Conservation (phyloP, 768 basidiomycete species). For the Amanita rubescens region DNA sequence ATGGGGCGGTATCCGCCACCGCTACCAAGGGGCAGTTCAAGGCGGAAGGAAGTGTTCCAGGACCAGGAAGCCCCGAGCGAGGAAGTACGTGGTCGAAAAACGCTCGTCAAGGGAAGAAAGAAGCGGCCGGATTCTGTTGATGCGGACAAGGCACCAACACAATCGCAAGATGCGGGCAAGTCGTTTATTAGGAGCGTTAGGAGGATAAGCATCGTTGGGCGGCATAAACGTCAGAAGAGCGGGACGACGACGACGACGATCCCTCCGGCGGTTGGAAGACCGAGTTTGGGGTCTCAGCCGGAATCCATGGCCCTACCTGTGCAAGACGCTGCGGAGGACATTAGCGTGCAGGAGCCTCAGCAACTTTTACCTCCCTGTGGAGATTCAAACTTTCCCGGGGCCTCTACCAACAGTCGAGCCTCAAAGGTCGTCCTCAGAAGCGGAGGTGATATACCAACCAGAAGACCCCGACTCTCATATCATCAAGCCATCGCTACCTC, state of each 20-base stretch:
- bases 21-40: conserved; percentile 1
- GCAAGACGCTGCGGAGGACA: neutral
- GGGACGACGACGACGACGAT: conserved; percentile 16
- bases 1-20: conserved; percentile 17
- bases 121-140: conserved; percentile 24
- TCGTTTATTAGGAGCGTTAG: conserved; percentile 59
- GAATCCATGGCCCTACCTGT: neutral
- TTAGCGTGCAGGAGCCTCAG: neutral
- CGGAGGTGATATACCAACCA: neutral
- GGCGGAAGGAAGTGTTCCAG: conserved; percentile 9
- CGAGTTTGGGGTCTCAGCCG: neutral
- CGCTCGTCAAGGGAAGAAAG: conserved; percentile 2
- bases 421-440: neutral
- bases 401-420: neutral
- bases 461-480: neutral
- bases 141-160: neutral
- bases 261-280: conserved; percentile 7
- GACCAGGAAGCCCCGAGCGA: conserved; percentile 9
- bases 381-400: neutral
- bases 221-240: conserved; percentile 56
- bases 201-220: conserved; percentile 51
- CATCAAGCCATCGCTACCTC: neutral
- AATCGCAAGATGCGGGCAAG: conserved; percentile 26
- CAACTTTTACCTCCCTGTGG: neutral
- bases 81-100: neutral